Evolutionary conservation across 306 rosid genomes (phyloP).

Genomic region (Sindora glabra): DNA sequence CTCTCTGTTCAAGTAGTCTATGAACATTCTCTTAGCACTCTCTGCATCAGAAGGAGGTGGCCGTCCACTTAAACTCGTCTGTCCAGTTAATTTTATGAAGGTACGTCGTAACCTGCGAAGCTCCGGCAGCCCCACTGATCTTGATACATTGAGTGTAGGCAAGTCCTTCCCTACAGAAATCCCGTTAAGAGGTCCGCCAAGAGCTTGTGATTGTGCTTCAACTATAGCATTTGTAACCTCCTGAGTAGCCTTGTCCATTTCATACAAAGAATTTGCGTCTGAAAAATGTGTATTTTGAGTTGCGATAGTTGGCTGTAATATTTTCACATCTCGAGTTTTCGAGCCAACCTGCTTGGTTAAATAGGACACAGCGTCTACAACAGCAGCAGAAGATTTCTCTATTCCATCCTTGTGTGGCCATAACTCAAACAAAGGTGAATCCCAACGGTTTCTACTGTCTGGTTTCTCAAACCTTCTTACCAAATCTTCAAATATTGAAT

Average conservation of each 20-base stretch:
- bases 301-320: slow-evolving; percentile 87
- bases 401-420: slow-evolving; percentile 62
- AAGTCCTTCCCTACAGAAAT: slow-evolving; percentile 61
- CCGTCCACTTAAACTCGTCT: slow-evolving; percentile 82
- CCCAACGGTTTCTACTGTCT: slow-evolving; percentile 86
- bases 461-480: slow-evolving; percentile 82
- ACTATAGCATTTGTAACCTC: slow-evolving; percentile 68
- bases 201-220: slow-evolving; percentile 81
- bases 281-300: slow-evolving; percentile 64
- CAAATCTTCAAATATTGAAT: slow-evolving; percentile 72
- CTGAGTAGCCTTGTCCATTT: slow-evolving; percentile 84
- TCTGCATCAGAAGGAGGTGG: slow-evolving; percentile 88
- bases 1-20: slow-evolving; percentile 94
- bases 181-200: slow-evolving; percentile 75
- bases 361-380: slow-evolving; percentile 51
- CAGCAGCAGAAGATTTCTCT: slow-evolving; percentile 49
- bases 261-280: slow-evolving; percentile 74
- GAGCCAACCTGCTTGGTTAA: slow-evolving; percentile 71
- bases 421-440: slow-evolving; percentile 81
- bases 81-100: slow-evolving; percentile 83
- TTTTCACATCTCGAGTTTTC: slow-evolving; percentile 71
- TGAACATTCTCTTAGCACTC: slow-evolving; percentile 88
- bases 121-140: slow-evolving; percentile 76
- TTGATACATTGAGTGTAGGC: slow-evolving; percentile 49
- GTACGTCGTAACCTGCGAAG: slow-evolving; percentile 77